These are phyloP conservation scores for Hura crepitans DNA, from an alignment of 441 rosid species.

Conservation along the genomic window DNA sequence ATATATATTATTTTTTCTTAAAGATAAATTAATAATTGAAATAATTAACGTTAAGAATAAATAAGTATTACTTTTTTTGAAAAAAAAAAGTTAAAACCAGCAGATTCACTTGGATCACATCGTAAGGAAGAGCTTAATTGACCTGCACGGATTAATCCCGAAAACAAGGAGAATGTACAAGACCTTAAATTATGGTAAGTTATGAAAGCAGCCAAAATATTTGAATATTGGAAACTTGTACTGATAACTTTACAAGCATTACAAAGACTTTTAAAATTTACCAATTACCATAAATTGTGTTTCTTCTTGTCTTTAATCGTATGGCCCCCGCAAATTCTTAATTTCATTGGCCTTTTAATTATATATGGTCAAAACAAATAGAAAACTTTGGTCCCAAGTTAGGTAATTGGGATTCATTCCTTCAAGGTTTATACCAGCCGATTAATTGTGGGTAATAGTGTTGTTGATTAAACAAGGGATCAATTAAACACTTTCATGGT, in stretches of 20 bases:
- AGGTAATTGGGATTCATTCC: neutral
- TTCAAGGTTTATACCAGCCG: neutral
- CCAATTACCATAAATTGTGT: neutral
- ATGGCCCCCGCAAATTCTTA: neutral
- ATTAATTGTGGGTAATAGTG: neutral
- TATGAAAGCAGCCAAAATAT: neutral
- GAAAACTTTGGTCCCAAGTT: slow-evolving; percentile 18
- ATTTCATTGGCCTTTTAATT: slow-evolving; percentile 1
- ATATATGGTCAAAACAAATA: slow-evolving; percentile 5
- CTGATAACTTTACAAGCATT: neutral
- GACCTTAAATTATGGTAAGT: neutral
- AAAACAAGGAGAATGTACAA: neutral
- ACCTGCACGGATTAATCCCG: no score
- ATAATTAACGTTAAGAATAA: no score
- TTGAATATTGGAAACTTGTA: neutral
- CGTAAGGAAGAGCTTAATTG: no score
- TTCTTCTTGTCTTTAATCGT: slow-evolving; percentile 1
- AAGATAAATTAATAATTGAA: no score
- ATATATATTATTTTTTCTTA: no score
- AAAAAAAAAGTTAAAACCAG: no score
- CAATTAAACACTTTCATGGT: neutral
- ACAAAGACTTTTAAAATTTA: neutral
- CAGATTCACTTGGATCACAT: no score
- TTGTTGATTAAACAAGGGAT: slow-evolving; percentile 19
- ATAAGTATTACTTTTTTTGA: no score